A percentile compares a stretch with the other conserved stretches of the same genome.
Evolutionary conservation across 2,329 filamentous ascomycete genomes (phyloP).

Genomic region (Apiospora hydei): DNA sequence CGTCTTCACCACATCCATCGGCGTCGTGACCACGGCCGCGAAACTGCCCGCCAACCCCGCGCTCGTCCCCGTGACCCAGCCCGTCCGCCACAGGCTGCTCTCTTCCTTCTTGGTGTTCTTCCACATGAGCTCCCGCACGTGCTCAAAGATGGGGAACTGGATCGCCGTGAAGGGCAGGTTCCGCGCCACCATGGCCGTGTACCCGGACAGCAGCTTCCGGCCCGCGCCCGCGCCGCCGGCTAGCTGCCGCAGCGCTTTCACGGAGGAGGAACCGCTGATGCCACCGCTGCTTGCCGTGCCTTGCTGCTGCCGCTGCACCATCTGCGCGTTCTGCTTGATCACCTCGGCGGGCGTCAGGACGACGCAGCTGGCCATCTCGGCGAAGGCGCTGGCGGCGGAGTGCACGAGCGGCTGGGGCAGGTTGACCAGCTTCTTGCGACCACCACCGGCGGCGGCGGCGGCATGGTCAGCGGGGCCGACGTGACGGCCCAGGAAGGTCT

Average conservation of each 20-base stretch:
- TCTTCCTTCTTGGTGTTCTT: slow-evolving; percentile 25
- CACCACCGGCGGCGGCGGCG: slow-evolving; percentile 40
- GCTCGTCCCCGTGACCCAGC: slow-evolving; percentile 73
- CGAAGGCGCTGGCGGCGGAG: slow-evolving; percentile 74
- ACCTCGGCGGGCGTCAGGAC: slow-evolving; percentile 90
- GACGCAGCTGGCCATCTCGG: slow-evolving; percentile 84
- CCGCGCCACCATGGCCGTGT: slow-evolving; percentile 79
- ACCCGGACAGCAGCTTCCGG: slow-evolving; percentile 72
- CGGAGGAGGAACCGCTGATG: slow-evolving; percentile 47
- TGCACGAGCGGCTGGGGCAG: slow-evolving; percentile 76
- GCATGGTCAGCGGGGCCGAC: background rate
- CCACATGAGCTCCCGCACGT: slow-evolving; percentile 68
- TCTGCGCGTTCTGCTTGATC: slow-evolving; percentile 93
- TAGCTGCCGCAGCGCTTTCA: slow-evolving; percentile 56
- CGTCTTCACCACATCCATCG: slow-evolving; percentile 89
- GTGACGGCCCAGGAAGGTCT: slow-evolving; percentile 61
- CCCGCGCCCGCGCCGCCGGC: slow-evolving; percentile 61
- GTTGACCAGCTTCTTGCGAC: slow-evolving; percentile 47
- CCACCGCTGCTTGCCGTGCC: slow-evolving; percentile 29
- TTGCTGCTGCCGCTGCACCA: slow-evolving; percentile 59
- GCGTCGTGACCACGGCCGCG: slow-evolving; percentile 84
- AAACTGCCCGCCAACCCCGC: slow-evolving; percentile 78
- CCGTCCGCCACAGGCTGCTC: slow-evolving; percentile 66
- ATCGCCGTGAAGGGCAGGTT: slow-evolving; percentile 86
- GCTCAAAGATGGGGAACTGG: slow-evolving; percentile 85